Evolutionary conservation across 2,329 filamentous ascomycete genomes (phyloP), one percentile per base, ranked within the genome.

Genomic region (Scorias spongiosa): DNA sequence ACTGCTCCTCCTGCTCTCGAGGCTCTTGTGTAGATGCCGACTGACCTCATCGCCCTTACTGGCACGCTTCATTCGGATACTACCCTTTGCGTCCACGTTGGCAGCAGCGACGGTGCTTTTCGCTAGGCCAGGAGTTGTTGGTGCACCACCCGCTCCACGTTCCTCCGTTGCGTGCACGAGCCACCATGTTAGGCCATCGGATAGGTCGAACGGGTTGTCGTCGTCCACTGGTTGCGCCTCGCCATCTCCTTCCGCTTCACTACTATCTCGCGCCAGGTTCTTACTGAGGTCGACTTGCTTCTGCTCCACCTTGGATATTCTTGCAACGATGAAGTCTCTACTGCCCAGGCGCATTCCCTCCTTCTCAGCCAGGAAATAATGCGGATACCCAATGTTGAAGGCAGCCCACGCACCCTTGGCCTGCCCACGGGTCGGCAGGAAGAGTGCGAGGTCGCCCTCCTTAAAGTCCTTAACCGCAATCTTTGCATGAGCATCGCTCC

Each of bases 391-490:
- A 29, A 98, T 84, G 56, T 98, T 98, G 72, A 98, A 98, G 1
- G 91, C 91, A 5, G 91, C 91, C 91, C 91, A 98, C 1, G 91
- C 89, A 12, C 89, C 83, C 4, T 87, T 91, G 32, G 84, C 84
- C 63, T 96, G 88, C 59, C 95, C 96, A 30, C 89, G 75, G 0
- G 91, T 98, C 0, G 91, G 91, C 36, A 98, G 67, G 67, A 98
- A 98, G 2, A 98, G 66, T 10, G 89, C 91, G 11, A 98, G 72
- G 57, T 98, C 91, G 7, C 91, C 89, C 62, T 95, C 88, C 58
- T 95, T 96, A 69, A 98, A 98, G 42, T 89, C 81, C 48, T 82
- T 81, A 60, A 91, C 95, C 2, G 91, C 88, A 57, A 98, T 95
- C 68, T 96, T 96, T 53, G 94, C 85, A 54, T 94, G 85, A 0